phyloP scores from a whole-genome alignment of 179 eudicot genomes.

The Vitellaria paradoxa region DNA sequence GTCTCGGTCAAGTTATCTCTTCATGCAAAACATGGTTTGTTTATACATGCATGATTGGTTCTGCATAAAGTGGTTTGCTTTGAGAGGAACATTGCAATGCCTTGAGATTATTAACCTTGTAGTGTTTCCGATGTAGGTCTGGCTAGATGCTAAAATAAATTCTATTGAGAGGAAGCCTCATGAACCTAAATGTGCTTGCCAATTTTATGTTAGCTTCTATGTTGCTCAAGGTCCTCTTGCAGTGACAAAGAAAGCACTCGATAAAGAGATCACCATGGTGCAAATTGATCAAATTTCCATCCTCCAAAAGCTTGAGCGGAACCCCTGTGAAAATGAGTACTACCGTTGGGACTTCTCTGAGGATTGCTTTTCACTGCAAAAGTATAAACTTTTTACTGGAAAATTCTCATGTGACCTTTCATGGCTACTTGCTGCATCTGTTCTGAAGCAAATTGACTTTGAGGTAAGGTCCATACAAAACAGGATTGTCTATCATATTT shows the following conservation, averaged over 20 bases:
- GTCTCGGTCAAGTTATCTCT: neutral
- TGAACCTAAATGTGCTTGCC: conserved; percentile 56
- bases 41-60: too few relatives aligned
- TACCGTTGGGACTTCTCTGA: conserved; percentile 75
- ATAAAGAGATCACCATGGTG: conserved; percentile 47
- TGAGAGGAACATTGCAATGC: neutral
- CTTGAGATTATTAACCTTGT: conserved; percentile 1
- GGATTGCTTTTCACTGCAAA: conserved; percentile 59
- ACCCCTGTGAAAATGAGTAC: conserved; percentile 48
- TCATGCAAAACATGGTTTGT: too few relatives aligned
- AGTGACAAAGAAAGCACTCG: conserved; percentile 36
- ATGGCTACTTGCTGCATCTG: conserved; percentile 76
- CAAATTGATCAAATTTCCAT: conserved; percentile 57
- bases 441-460: conserved; percentile 54
- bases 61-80: neutral
- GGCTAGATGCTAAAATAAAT: conserved; percentile 76
- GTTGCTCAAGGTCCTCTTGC: conserved; percentile 45
- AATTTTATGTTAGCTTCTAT: conserved; percentile 58
- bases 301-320: conserved; percentile 60
- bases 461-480: conserved; percentile 56
- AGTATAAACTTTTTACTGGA: conserved; percentile 51
- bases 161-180: conserved; percentile 87
- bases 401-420: conserved; percentile 71
- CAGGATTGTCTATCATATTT: conserved; percentile 63
- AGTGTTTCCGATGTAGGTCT: conserved; percentile 41